Base-by-base conservation (phyloP, 1,284 basidiomycete species). In the Sporisorium graminicola region DNA sequence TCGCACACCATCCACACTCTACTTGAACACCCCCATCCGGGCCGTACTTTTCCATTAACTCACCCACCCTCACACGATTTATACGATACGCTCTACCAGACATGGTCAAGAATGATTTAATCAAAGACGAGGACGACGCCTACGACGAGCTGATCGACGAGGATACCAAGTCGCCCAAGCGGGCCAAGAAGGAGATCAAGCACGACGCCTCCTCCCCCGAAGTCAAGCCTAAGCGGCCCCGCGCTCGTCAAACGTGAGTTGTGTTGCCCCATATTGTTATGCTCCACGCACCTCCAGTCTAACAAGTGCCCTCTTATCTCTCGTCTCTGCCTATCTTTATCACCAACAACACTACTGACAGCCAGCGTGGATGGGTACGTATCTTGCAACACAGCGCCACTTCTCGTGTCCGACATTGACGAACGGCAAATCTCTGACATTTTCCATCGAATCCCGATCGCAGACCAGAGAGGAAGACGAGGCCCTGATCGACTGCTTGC, bases 381-480 rank as follows among this genome's bases (percentile, higher is more conserved):
- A 4, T 29, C 6, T 24, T 1, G 9, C n/a, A 22, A 18, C 7
- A n/a, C 5, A 7, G 26, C 46, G 27, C 16, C 1, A 4, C 7
- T n/a, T n/a, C 6, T 47, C 22, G 35, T 35, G 7, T 13, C 12
- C 14, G 12, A 47, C 14, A 16, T n/a, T 5, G 27, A n/a, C 12
- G 10, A 22, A 26, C 24, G 12, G 14, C 14, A 16, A 14, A 13
- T 47, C 46, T 27, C 46, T 47, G 24, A 47, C 26, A 3, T 2
- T 26, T 7, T 47, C 26, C 5, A 26, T 6, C 9, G 22, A 7
- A 27, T 24, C 2, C 26, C 16, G 12, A 13, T 27, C 12, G 46
- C 43, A 71, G 68, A 65, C 61, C 14, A 47, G 42, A 10, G 58
- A 71, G 7, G 68, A 71, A 22, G 68, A 71, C 6, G 54, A 57